These are phyloP conservation scores for Backusella macrospora DNA, from an alignment of 192 early-diverging fungal species.

Conservation along the genomic window DNA sequence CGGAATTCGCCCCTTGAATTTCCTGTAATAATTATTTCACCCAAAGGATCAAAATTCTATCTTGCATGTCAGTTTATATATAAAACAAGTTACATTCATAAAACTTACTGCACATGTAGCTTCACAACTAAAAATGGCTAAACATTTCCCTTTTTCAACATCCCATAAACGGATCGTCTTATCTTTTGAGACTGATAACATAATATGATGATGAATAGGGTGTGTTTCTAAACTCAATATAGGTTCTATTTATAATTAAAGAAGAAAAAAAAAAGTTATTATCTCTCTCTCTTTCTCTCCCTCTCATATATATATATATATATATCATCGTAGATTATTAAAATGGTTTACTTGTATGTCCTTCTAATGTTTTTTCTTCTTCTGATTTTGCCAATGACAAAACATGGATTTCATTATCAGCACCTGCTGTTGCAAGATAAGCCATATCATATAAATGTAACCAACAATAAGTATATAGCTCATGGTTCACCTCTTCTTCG, in stretches of 20 bases:
- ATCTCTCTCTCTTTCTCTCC: no score
- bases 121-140: conserved; percentile 62
- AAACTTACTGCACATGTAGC: conserved; percentile 59
- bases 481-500: conserved; percentile 37
- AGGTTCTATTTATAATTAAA: conserved; percentile 37
- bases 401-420: conserved; percentile 65
- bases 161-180: conserved; percentile 82
- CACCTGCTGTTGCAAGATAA: conserved; percentile 69
- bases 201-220: conserved; percentile 62
- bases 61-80: conserved; percentile 18
- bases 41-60: conserved; percentile 66
- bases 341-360: conserved; percentile 58
- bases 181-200: conserved; percentile 75
- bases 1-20: conserved; percentile 50
- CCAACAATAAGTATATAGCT: conserved; percentile 76
- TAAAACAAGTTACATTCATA: background rate
- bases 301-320: background rate
- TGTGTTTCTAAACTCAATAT: conserved; percentile 75
- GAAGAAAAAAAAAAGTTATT: no score
- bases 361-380: conserved; percentile 61
- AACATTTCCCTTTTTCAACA: conserved; percentile 59
- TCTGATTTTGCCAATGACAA: conserved; percentile 73
- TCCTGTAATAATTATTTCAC: conserved; percentile 58
- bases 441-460: conserved; percentile 68
- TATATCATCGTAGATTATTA: no score